phyloP scores from a whole-genome alignment of 1,139 yeast species.

The Hemisphaericaspora xylofermentans region DNA sequence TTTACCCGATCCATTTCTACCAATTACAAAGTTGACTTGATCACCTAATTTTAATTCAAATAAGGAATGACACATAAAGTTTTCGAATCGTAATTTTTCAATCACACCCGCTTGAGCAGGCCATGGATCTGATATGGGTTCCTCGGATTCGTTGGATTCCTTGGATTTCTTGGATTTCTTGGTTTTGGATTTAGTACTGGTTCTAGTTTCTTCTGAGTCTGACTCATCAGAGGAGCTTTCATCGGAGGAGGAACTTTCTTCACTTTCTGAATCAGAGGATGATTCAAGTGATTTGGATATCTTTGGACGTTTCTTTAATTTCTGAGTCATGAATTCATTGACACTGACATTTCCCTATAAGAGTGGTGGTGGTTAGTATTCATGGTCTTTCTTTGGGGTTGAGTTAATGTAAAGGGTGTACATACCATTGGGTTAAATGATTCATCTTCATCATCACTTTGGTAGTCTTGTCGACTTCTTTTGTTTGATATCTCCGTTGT shows the following conservation, averaged over 20 bases:
- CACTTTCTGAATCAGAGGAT: no score
- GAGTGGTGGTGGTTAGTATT: neutral
- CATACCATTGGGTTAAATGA: neutral
- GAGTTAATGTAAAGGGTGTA: neutral
- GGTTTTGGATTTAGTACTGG: no score
- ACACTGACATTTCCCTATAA: conserved; percentile 2
- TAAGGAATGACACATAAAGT: conserved; percentile 84
- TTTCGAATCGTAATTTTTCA: conserved; percentile 54
- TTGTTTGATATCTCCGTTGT: neutral
- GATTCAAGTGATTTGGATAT: conserved; percentile 2
- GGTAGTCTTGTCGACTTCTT: neutral
- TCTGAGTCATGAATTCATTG: conserved; percentile 2
- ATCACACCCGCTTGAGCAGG: conserved; percentile 57
- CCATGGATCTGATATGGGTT: neutral
- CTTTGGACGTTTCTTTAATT: conserved; percentile 3
- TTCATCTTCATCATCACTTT: neutral
- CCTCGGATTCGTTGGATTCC: neutral
- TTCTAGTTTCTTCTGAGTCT: no score
- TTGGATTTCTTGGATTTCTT: neutral
- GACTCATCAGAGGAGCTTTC: conserved; percentile 3
- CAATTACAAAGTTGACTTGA: conserved; percentile 84
- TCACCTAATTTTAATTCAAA: conserved; percentile 80
- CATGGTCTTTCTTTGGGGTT: neutral
- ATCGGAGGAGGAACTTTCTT: no score
- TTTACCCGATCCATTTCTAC: conserved; percentile 95